These are phyloP conservation scores for Roridomyces roridus DNA, from an alignment of 768 basidiomycete genomes.

Conservation along the genomic window DNA sequence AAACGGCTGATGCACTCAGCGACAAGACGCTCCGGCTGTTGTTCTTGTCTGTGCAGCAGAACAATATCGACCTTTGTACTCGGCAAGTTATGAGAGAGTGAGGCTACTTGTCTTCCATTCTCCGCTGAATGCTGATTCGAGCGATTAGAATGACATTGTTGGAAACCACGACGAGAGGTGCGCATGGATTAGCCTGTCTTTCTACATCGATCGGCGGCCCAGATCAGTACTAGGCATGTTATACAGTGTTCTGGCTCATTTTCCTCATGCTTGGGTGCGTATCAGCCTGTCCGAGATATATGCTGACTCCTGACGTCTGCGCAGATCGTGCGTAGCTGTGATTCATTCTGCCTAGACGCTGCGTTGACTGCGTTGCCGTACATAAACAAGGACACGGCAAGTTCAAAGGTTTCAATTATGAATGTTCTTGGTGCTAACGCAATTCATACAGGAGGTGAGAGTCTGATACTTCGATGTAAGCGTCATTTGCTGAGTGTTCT, in stretches of 20 bases:
- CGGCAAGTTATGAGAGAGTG: background rate
- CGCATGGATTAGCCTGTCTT: background rate
- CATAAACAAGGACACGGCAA: background rate
- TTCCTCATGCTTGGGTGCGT: constrained; percentile 1
- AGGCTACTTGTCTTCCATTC: background rate
- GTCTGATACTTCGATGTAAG: background rate
- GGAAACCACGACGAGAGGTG: background rate
- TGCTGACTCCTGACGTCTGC: background rate
- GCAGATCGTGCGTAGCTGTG: background rate
- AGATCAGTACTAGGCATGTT: background rate
- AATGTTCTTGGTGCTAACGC: too few relatives aligned
- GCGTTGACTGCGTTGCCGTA: background rate
- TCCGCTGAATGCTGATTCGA: background rate
- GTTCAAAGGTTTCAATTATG: background rate
- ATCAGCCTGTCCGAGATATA: too few relatives aligned
- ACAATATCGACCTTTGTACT: constrained; percentile 3
- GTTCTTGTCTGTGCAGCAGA: background rate
- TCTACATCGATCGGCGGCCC: background rate
- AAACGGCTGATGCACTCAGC: constrained; percentile 1
- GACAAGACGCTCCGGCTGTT: background rate
- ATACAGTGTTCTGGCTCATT: background rate
- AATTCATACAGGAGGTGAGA: background rate
- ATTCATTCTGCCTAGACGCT: background rate
- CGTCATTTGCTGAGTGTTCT: background rate
- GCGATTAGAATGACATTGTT: background rate